Evolutionary conservation across 2,329 filamentous ascomycete species (phyloP).

Genomic region (Diatrype stigma): DNA sequence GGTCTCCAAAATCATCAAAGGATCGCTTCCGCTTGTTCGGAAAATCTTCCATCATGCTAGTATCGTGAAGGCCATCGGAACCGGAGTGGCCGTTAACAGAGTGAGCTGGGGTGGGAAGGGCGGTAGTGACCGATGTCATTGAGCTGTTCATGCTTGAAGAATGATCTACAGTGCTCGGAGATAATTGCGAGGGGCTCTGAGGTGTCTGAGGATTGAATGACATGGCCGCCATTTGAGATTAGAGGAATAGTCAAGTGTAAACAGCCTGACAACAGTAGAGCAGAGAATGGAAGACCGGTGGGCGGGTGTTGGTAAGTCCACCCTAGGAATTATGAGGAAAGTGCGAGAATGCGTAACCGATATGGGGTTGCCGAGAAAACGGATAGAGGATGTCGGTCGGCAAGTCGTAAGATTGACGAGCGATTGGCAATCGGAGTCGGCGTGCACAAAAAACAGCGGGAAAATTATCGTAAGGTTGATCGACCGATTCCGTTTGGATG

Average conservation of each 20-base stretch:
- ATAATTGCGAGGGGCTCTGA: constrained; percentile 62
- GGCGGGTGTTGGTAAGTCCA: background rate
- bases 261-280: constrained; percentile 1
- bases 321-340: background rate
- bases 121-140: constrained; percentile 46
- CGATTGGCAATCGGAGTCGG: background rate
- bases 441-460: background rate
- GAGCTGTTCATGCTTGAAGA: constrained; percentile 48
- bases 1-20: constrained; percentile 51
- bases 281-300: background rate
- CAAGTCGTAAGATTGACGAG: background rate
- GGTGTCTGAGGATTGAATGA: constrained; percentile 65
- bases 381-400: background rate
- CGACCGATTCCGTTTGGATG: background rate
- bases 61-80: constrained; percentile 39
- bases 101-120: constrained; percentile 59
- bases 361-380: background rate
- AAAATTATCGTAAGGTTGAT: background rate
- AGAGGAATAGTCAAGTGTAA: constrained; percentile 10
- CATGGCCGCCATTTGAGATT: constrained; percentile 44
- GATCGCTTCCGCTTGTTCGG: constrained; percentile 60
- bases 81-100: constrained; percentile 56
- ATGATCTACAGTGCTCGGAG: constrained; percentile 50
- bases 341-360: background rate
- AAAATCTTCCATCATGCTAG: constrained; percentile 46